Conservation (phyloP, 495 filamentous ascomycete species). For the Pseudevernia furfuracea region DNA sequence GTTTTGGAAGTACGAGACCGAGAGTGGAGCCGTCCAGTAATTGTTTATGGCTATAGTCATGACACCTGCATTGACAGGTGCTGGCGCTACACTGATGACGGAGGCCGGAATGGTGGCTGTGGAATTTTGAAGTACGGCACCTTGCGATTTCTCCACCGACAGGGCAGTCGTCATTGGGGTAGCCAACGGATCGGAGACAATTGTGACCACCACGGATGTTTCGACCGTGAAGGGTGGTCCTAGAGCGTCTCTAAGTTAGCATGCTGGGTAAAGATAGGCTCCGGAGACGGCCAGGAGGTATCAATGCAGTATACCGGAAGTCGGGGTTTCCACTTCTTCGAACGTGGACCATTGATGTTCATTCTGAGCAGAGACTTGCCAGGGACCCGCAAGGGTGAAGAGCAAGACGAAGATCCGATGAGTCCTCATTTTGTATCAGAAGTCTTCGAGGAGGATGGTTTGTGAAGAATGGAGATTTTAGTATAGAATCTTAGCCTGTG, state of each 20-base stretch:
- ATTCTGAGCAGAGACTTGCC: neutral
- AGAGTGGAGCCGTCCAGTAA: constrained; percentile 14
- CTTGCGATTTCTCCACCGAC: constrained; percentile 2
- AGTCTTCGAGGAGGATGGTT: neutral
- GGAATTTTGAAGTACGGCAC: neutral
- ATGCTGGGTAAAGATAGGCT: neutral
- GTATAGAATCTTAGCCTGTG: neutral
- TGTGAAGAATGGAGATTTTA: neutral
- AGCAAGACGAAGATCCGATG: neutral
- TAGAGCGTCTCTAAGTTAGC: neutral
- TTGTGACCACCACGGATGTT: neutral
- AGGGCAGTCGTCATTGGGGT: neutral
- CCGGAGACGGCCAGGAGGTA: neutral
- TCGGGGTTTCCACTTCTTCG: neutral
- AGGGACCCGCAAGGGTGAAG: constrained; percentile 7
- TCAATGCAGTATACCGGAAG: neutral
- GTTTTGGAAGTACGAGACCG: constrained; percentile 17
- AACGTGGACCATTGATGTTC: constrained; percentile 1
- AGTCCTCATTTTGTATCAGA: constrained; percentile 1
- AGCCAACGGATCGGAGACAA: neutral
- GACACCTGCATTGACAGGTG: constrained; percentile 12
- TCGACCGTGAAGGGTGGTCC: neutral
- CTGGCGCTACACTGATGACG: constrained; percentile 9
- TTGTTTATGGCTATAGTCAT: constrained; percentile 18
- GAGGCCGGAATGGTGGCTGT: constrained; percentile 13